Percentiles rank a stretch among this genome's conserved stretches.
Evolutionary conservation across 2,329 filamentous ascomycete species (phyloP).

Genomic region (Fusarium abutilonis): DNA sequence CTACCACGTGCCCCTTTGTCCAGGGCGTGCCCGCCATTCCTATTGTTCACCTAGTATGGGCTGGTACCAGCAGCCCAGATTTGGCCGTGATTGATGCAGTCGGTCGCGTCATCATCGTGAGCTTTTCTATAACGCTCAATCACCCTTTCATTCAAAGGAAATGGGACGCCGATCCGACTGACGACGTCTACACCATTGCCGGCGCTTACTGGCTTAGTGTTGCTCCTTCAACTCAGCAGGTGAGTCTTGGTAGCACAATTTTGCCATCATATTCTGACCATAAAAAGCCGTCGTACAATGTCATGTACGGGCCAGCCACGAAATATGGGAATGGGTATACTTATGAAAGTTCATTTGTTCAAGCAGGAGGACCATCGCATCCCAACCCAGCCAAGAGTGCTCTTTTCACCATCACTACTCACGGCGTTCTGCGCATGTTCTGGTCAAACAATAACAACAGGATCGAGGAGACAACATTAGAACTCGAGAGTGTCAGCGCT

Average conservation of each 20-base stretch:
- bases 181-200: conserved; percentile 80
- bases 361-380: conserved; percentile 77
- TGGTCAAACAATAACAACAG: conserved; percentile 79
- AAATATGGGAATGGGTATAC: conserved; percentile 71
- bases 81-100: conserved; percentile 83
- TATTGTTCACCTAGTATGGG: conserved; percentile 86
- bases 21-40: conserved; percentile 70
- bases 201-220: conserved; percentile 87
- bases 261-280: not conserved
- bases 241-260: conserved; percentile 20
- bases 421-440: conserved; percentile 77
- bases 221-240: conserved; percentile 57
- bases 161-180: conserved; percentile 73
- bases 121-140: conserved; percentile 77
- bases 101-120: conserved; percentile 80
- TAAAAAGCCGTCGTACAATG: conserved; percentile 54
- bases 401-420: conserved; percentile 78
- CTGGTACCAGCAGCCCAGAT: conserved; percentile 75
- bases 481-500: conserved; percentile 76
- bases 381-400: conserved; percentile 76
- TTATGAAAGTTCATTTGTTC: conserved; percentile 73
- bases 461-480: conserved; percentile 76
- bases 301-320: conserved; percentile 69
- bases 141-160: conserved; percentile 70
- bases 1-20: conserved; percentile 71